These are phyloP conservation scores for Gossypium laxum DNA, from an alignment of 441 rosid species.

Conservation along the genomic window DNA sequence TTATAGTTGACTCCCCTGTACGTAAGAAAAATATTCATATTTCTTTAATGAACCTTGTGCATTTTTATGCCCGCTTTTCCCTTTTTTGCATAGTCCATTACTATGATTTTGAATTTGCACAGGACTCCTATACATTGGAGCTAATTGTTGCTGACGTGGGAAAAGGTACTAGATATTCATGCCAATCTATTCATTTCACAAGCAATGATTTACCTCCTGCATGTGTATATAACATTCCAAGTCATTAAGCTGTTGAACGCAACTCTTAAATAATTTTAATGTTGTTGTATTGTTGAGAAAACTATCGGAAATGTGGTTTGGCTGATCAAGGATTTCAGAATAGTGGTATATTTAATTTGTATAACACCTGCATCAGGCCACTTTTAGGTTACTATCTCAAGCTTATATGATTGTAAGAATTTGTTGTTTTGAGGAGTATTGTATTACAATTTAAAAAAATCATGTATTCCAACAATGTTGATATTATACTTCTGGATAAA, in stretches of 20 bases:
- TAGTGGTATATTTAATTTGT: not conserved
- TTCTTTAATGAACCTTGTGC: not conserved
- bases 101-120: constrained; percentile 22
- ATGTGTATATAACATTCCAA: not conserved
- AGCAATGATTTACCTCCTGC: not conserved
- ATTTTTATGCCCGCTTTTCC: not conserved
- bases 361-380: not conserved
- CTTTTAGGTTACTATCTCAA: not conserved
- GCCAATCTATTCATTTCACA: constrained; percentile 8
- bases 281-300: not conserved
- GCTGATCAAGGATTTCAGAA: not conserved
- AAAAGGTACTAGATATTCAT: constrained; percentile 38
- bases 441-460: not conserved
- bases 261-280: not conserved
- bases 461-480: not conserved
- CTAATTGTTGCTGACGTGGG: constrained; percentile 60
- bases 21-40: not conserved
- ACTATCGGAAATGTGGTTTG: not conserved
- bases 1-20: constrained; percentile 76
- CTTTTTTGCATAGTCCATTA: not conserved
- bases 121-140: constrained; percentile 63
- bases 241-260: not conserved
- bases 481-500: not conserved
- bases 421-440: not conserved
- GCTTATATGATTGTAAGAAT: not conserved